Base-by-base conservation (phyloP, 23 red algal species). In the Cyanidioschyzon merolae region DNA sequence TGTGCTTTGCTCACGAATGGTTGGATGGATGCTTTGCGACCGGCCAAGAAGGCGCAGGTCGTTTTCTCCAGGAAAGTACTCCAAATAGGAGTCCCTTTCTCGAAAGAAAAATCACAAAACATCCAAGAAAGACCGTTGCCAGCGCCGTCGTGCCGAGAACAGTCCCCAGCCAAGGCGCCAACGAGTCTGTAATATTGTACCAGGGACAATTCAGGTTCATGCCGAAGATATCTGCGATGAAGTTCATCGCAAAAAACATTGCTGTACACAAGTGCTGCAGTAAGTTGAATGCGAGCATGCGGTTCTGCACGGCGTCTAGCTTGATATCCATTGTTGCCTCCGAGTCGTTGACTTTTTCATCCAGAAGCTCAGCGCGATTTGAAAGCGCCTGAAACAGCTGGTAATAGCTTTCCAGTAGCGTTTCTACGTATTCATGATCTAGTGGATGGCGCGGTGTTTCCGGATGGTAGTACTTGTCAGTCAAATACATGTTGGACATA, bases 351-450 rank as follows among this genome's bases (percentile, higher is more conserved):
- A 94, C 84, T 24, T 29, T 75, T 30, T 88, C 76, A 39, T 94
- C 83, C 3, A 94, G 81, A 18, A 94, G 77, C 29, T 83, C 81
- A 0, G 83, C 90, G 0, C 80, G 74, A 76, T 80, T 88, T 16
- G 82, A 77, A 17, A 84, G 54, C 36, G 57, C 18, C 41, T 94
- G 84, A 26, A 94, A 59, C 21, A 86, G 76, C 74, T 92, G 29
- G 41, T 89, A 30, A 74, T 95, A 95, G 15, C 85, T 84, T 41
- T 95, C 90, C n/a, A 95, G 82, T 34, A 95, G 59, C 74, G 85
- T 89, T 51, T 95, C 90, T 18, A 83, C 90, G 41, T 95, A 77
- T 41, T 95, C 90, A 39, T 95, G 90, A 68, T 95, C 90, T 2
- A 95, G 58, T 1, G 90, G 83, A 75, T 95, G 85, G 39, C 90